Evolutionary conservation across 208 protist species (phyloP).

Genomic region (Acanthamoeba culbertsoni): DNA sequence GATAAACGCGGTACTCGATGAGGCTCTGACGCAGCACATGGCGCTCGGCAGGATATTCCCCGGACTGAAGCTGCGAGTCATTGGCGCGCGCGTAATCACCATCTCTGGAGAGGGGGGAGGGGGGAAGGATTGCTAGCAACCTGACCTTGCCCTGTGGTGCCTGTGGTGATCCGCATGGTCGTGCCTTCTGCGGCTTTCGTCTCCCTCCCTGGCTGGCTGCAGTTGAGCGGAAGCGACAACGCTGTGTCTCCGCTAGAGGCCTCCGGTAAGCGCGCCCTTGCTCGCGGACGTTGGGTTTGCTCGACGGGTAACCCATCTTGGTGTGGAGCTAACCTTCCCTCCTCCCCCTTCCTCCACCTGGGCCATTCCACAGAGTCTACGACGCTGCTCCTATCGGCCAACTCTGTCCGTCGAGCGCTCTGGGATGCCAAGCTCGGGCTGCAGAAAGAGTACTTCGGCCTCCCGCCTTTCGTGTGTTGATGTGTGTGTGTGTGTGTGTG

Average conservation of each 20-base stretch:
- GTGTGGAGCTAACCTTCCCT: not conserved
- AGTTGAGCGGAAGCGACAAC: slow-evolving; percentile 11
- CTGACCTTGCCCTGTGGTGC: not conserved
- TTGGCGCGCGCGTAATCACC: slow-evolving; percentile 43
- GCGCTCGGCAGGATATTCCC: slow-evolving; percentile 16
- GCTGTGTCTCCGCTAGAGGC: not conserved
- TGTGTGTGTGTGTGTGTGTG: not conserved
- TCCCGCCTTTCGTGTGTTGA: not conserved
- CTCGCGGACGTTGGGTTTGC: not conserved
- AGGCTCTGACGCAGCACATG: slow-evolving; percentile 24
- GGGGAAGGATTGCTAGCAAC: no score
- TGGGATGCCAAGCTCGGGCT: slow-evolving; percentile 45
- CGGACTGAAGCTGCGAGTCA: slow-evolving; percentile 5
- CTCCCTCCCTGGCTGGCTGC: not conserved
- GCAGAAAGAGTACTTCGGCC: not conserved
- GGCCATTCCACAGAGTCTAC: not conserved
- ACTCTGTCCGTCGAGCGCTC: not conserved
- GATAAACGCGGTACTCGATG: not conserved
- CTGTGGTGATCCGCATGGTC: not conserved
- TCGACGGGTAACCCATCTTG: not conserved
- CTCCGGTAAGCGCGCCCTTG: not conserved
- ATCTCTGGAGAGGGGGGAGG: no score
- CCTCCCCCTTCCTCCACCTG: not conserved
- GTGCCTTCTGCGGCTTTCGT: no score
- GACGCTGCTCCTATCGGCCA: not conserved